Evolutionary conservation across 805 yeast genomes (phyloP).

Genomic region (Myxozyma mucilagina): DNA sequence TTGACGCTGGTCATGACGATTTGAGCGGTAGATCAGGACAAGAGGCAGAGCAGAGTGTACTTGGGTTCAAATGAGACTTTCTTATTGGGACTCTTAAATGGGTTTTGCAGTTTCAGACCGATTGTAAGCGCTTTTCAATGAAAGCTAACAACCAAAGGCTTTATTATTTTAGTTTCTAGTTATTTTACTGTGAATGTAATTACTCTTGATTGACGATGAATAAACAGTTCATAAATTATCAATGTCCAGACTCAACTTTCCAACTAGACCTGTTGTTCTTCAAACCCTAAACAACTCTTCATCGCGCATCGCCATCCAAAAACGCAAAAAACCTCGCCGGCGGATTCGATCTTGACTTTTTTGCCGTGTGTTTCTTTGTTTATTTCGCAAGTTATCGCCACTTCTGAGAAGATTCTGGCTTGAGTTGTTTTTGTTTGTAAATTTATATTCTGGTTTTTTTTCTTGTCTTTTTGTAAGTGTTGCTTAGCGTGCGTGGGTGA

Average conservation of each 20-base stretch:
- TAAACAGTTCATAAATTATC: too few species aligned
- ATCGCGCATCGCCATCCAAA: conserved; percentile 1
- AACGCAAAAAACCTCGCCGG: conserved; percentile 5
- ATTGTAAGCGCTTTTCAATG: too few species aligned
- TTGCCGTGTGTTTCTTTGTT: neutral
- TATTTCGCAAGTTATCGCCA: neutral
- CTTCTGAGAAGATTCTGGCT: neutral
- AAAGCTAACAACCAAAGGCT: too few species aligned
- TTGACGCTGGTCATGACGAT: neutral
- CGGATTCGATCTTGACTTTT: neutral
- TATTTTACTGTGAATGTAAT: too few species aligned
- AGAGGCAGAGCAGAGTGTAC: too few species aligned
- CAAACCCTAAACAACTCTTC: neutral
- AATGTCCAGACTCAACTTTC: too few species aligned
- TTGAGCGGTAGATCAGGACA: too few species aligned
- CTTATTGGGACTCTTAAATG: too few species aligned
- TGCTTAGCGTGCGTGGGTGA: neutral
- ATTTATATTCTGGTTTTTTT: neutral
- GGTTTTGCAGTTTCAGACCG: too few species aligned
- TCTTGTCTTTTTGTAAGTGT: neutral
- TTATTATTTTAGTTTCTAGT: too few species aligned
- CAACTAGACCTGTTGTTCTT: neutral
- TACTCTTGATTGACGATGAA: too few species aligned
- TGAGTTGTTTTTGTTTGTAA: neutral
- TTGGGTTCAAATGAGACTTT: too few species aligned